Conservation (phyloP, 2,329 filamentous ascomycete species). For the Diaporthe sp. region DNA sequence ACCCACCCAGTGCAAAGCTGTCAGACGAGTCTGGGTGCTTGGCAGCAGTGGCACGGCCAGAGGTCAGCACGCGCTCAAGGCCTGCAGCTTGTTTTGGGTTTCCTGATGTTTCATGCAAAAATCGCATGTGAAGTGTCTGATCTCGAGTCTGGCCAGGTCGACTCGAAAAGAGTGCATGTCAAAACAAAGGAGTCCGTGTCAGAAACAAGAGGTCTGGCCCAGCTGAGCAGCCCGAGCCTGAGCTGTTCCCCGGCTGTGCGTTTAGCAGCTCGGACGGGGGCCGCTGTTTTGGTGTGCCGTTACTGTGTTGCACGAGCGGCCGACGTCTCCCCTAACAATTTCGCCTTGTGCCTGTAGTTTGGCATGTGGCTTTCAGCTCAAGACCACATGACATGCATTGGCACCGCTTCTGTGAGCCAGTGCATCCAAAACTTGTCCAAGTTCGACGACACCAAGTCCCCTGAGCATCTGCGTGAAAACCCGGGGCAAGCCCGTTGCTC, state of each 20-base stretch:
- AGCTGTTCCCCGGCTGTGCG: not conserved
- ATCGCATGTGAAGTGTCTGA: slow-evolving; percentile 6
- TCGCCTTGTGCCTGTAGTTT: not conserved
- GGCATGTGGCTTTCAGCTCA: not conserved
- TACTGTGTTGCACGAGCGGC: not conserved
- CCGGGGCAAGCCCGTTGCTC: not conserved
- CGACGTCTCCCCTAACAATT: not conserved
- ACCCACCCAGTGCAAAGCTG: not conserved
- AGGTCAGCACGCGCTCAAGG: no score
- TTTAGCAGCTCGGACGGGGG: not conserved
- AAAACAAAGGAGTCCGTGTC: not conserved
- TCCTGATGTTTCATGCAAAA: not conserved
- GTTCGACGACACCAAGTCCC: not conserved
- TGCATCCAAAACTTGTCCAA: not conserved
- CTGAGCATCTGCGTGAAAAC: not conserved
- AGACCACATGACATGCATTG: not conserved
- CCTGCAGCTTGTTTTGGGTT: not conserved
- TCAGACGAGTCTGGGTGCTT: not conserved
- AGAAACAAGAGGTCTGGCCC: not conserved
- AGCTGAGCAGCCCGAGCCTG: not conserved
- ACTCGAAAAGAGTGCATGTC: not conserved
- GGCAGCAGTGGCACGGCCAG: not conserved
- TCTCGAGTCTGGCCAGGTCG: not conserved
- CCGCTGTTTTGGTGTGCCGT: not conserved
- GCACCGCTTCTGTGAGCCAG: not conserved